Evolutionary conservation across 306 rosid species (phyloP).

Genomic region (Sophora flavescens): DNA sequence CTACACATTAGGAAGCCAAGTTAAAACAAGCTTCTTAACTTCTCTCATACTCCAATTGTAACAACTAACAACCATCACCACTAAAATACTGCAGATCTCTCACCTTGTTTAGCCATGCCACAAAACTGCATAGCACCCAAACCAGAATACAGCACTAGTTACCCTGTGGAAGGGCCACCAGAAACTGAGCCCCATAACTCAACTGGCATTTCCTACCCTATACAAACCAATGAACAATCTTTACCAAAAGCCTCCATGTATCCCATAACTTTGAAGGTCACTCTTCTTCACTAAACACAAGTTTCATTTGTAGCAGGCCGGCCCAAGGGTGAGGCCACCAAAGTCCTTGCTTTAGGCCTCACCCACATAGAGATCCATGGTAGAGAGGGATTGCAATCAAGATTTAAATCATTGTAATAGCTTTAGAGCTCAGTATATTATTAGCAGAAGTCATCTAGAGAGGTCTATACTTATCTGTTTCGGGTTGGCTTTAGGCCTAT

Average conservation of each 20-base stretch:
- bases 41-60: constrained; percentile 26
- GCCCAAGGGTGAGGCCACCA: no score
- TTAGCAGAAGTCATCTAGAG: no score
- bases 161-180: constrained; percentile 23
- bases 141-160: constrained; percentile 36
- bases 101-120: constrained; percentile 39
- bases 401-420: no score
- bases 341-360: no score
- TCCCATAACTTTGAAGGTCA: constrained; percentile 76
- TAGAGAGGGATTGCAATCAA: no score
- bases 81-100: constrained; percentile 3
- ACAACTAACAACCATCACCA: background rate
- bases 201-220: constrained; percentile 50
- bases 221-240: constrained; percentile 49
- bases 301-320: background rate
- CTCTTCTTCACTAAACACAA: background rate
- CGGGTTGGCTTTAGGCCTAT: no score
- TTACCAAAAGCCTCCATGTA: constrained; percentile 57
- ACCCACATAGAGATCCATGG: no score
- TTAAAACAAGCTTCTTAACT: constrained; percentile 46
- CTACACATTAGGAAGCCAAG: constrained; percentile 30
- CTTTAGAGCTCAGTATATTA: no score
- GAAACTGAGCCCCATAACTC: constrained; percentile 47
- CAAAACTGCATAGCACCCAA: constrained; percentile 50
- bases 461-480: no score